These are phyloP conservation scores for Scheffersomyces parashehatae DNA, from an alignment of 1,139 yeast genomes.

Conservation along the genomic window DNA sequence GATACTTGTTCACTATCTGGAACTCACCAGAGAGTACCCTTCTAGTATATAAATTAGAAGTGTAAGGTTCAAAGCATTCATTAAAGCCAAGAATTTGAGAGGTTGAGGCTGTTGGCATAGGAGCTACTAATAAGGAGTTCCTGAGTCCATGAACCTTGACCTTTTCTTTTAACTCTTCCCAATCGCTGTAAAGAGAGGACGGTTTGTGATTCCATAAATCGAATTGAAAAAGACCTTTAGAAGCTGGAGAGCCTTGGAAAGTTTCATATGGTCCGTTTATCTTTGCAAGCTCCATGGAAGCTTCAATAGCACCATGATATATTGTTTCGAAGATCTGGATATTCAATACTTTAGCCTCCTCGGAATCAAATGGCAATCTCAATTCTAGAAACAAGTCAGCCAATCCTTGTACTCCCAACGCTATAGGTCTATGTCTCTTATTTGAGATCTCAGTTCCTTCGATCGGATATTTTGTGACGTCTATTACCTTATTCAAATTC, in stretches of 20 bases:
- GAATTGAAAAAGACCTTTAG: conserved; percentile 73
- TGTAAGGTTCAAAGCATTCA: conserved; percentile 90
- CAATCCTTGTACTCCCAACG: conserved; percentile 87
- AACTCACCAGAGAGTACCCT: conserved; percentile 88
- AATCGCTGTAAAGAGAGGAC: conserved; percentile 63
- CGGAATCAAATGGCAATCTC: conserved; percentile 78
- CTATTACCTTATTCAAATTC: conserved; percentile 76
- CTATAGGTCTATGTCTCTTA: conserved; percentile 79
- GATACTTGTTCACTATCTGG: conserved; percentile 83
- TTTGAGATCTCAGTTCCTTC: conserved; percentile 69
- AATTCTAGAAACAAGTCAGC: conserved; percentile 82
- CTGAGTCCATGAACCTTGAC: conserved; percentile 67
- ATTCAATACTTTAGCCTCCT: conserved; percentile 69
- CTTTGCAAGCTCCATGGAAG: conserved; percentile 73
- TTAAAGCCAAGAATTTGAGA: conserved; percentile 87
- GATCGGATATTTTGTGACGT: conserved; percentile 78
- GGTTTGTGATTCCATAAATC: conserved; percentile 83
- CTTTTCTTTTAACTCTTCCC: conserved; percentile 68
- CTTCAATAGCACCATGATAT: conserved; percentile 82
- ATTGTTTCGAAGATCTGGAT: conserved; percentile 86
- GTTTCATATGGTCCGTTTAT: conserved; percentile 66
- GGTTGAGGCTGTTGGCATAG: conserved; percentile 95
- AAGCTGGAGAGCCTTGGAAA: conserved; percentile 80
- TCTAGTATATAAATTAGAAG: conserved; percentile 84
- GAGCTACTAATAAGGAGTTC: conserved; percentile 83